Base-by-base conservation (phyloP, 208 protist species). In the Wallacemonas sp. region DNA sequence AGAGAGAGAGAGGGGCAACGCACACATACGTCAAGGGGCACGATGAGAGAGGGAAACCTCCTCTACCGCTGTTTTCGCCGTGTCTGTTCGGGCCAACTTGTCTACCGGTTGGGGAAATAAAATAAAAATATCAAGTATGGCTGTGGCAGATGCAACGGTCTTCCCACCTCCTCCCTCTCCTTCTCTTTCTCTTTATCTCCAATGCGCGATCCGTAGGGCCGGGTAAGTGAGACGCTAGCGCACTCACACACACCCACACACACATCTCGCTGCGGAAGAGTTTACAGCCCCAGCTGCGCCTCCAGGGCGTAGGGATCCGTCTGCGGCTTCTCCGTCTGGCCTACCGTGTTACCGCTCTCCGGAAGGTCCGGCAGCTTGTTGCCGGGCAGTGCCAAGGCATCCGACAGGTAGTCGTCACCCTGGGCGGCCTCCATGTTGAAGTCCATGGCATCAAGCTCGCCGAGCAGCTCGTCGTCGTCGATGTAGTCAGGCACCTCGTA, bases 401-500 rank as follows among this genome's bases (percentile, higher is more conserved):
- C 87, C 26, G 81, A 70, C 2, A 97, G 73, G 68, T 97, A 97
- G 63, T 83, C 82, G 39, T 52, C 38, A 39, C 46, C 60, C 19
- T 45, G 27, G 42, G 85, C 78, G 38, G 84, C 85, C 48, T 87
- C 82, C 76, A 83, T 85, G 62, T 97, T 83, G 55, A 88, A 89
- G 65, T 87, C 89, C 46, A 97, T 78, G 8, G 81, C 89, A 44
- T 95, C 86, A 32, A 97, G 69, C 71, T 97, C 93, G 12, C 73
- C 91, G 9, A 94, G 67, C 68, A 97, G 78, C 58, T 97, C 93
- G 60, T 94, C 87, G 66, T 97, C 93, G 68, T 97, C 93, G 46
- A 97, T 88, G 64, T 96, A 83, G 38, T 97, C 93, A 27, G 89
- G 88, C 13, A 95, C 85, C 29, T 93, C 85, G 73, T 97, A 97